Evolutionary conservation across 2,329 filamentous ascomycete species (phyloP).

Genomic region (Diaporthe australafricana): DNA sequence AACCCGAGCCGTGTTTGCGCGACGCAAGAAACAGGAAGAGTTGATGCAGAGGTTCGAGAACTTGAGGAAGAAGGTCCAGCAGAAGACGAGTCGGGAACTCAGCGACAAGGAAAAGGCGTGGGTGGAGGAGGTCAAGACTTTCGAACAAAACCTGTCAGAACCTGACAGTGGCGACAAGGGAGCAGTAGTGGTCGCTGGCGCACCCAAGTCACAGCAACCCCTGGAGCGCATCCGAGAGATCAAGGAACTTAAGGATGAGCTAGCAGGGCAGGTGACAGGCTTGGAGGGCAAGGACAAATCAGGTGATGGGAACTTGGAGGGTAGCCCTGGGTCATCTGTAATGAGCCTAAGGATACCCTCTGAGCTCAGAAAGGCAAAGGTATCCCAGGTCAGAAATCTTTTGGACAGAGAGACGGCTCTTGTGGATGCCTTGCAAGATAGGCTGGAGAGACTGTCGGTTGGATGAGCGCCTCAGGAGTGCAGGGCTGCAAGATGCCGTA

Average conservation of each 20-base stretch:
- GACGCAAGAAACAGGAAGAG: conserved; percentile 65
- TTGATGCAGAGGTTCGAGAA: conserved; percentile 71
- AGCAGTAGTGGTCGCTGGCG: conserved; percentile 26
- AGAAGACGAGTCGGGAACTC: conserved; percentile 61
- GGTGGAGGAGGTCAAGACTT: conserved; percentile 54
- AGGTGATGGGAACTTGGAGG: conserved; percentile 43
- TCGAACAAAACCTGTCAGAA: conserved; percentile 56
- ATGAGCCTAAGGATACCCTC: conserved; percentile 65
- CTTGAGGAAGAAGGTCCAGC: conserved; percentile 63
- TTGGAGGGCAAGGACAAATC: conserved; percentile 46
- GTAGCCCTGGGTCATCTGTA: conserved; percentile 46
- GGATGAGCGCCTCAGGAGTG: conserved; percentile 36
- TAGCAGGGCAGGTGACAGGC: conserved; percentile 63
- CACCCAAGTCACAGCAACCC: conserved; percentile 58
- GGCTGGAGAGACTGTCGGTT: conserved; percentile 68
- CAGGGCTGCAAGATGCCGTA: background rate
- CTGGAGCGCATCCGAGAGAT: conserved; percentile 70
- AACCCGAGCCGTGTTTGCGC: conserved; percentile 66
- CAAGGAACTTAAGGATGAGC: conserved; percentile 62
- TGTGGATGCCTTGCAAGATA: conserved; percentile 73
- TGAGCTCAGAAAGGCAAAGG: conserved; percentile 71
- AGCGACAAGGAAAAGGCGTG: conserved; percentile 72
- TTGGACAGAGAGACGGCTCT: conserved; percentile 75
- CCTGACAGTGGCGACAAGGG: conserved; percentile 42
- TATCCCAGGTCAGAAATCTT: conserved; percentile 71